phyloP scores from a whole-genome alignment of 2,329 filamentous ascomycete species.

The Cladosporium colombiae region DNA sequence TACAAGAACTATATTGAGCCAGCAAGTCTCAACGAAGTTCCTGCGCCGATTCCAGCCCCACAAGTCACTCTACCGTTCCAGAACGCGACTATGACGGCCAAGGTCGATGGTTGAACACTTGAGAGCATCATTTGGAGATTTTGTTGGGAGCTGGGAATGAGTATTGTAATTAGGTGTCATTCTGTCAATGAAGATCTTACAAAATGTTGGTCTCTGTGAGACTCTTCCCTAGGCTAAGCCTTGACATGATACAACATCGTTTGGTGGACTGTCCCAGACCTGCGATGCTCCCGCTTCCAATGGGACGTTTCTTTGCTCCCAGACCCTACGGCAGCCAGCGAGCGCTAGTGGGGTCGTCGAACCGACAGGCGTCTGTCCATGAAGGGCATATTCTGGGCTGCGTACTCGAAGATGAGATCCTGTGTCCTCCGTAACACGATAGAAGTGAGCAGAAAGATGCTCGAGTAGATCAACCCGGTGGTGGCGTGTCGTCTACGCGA shows the following conservation, averaged over 20 bases:
- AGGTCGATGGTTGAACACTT: constrained; percentile 15
- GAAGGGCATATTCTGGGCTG: neutral
- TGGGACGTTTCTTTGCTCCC: neutral
- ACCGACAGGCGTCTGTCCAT: neutral
- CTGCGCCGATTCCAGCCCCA: constrained; percentile 36
- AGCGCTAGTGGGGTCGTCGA: neutral
- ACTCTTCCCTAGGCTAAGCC: neutral
- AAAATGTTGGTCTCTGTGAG: neutral
- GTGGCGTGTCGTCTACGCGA: neutral
- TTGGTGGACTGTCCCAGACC: neutral
- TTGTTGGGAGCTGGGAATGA: neutral
- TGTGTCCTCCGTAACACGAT: neutral
- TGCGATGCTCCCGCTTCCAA: neutral
- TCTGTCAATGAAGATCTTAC: neutral
- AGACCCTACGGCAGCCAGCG: neutral
- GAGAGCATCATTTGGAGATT: neutral
- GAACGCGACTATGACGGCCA: constrained; percentile 27
- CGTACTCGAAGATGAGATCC: neutral
- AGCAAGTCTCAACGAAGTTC: constrained; percentile 40
- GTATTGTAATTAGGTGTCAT: neutral
- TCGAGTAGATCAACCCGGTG: neutral
- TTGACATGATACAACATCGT: neutral
- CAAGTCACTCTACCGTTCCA: constrained; percentile 30
- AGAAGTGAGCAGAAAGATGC: neutral
- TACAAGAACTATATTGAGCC: constrained; percentile 45